These are phyloP conservation scores for Penium margaritaceum DNA, from an alignment of 139 green algal genomes.

Conservation along the genomic window DNA sequence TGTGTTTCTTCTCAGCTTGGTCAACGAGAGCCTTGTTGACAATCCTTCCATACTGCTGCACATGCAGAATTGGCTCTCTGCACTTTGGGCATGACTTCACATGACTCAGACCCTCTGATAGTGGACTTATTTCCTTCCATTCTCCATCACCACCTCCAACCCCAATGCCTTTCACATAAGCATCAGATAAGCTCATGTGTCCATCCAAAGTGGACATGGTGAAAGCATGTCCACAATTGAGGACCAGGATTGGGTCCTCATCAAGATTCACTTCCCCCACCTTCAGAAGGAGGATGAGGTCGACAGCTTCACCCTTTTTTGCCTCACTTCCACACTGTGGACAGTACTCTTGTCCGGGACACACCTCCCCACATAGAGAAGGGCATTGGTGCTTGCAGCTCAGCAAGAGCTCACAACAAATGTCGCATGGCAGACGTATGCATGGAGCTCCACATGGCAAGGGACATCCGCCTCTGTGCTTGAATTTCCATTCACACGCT, in stretches of 20 bases:
- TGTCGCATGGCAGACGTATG: constrained; percentile 60
- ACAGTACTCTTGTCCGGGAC: constrained; percentile 43
- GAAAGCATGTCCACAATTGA: constrained; percentile 56
- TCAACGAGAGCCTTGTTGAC: constrained; percentile 44
- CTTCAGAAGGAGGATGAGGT: constrained; percentile 48
- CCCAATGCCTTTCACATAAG: too few species aligned
- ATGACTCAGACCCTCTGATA: too few species aligned
- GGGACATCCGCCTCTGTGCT: constrained; percentile 53
- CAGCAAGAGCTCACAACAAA: constrained; percentile 51
- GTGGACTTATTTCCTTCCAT: too few species aligned
- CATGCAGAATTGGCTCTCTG: constrained; percentile 13
- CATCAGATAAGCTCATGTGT: constrained; percentile 10
- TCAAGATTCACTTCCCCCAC: constrained; percentile 49
- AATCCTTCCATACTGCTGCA: constrained; percentile 43
- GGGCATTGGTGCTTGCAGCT: constrained; percentile 57
- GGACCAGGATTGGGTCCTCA: constrained; percentile 55
- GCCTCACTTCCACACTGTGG: constrained; percentile 15
- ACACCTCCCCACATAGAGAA: constrained; percentile 54
- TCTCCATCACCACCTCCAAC: too few species aligned
- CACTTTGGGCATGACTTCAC: constrained; percentile 42
- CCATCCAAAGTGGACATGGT: constrained; percentile 39
- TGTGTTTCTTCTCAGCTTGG: constrained; percentile 34
- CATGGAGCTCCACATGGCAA: constrained; percentile 63
- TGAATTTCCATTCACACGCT: constrained; percentile 57
- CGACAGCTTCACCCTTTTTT: constrained; percentile 42